Evolutionary conservation across 164 flowering plant genomes (phyloP).

Genomic region (Tetrastigma voinierianum): DNA sequence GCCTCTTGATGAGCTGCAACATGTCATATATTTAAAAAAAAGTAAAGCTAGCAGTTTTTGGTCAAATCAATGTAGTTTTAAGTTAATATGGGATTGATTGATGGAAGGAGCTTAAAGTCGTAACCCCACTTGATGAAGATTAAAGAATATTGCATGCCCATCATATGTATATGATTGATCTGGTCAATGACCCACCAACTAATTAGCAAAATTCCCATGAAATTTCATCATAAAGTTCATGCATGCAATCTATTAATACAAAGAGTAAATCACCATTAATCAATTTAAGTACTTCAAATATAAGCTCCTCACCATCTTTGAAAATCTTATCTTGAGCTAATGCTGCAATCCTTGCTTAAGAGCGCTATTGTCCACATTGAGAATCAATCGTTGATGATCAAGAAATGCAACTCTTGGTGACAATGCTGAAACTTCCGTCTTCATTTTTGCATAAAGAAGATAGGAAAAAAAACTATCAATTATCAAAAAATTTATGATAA

Average conservation of each 20-base stretch:
- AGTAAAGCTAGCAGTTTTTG: neutral
- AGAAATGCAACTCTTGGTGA: slow-evolving; percentile 77
- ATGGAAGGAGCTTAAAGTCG: no score
- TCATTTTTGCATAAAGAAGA: neutral
- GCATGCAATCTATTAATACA: no score
- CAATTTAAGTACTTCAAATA: neutral
- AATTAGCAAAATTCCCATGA: no score
- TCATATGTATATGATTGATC: no score
- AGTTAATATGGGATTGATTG: no score
- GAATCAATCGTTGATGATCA: slow-evolving; percentile 75
- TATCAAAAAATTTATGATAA: no score
- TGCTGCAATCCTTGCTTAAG: slow-evolving; percentile 82
- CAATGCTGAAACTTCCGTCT: slow-evolving; percentile 74
- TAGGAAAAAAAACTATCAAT: neutral
- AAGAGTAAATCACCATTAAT: neutral
- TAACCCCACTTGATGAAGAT: no score
- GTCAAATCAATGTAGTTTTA: no score
- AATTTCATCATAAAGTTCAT: no score
- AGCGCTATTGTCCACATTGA: slow-evolving; percentile 73
- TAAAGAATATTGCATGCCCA: no score
- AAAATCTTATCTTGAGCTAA: slow-evolving; percentile 80
- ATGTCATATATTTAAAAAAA: neutral
- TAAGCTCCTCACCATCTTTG: slow-evolving; percentile 66
- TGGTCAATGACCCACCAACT: no score
- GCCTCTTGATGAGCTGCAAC: slow-evolving; percentile 86